Conservation (phyloP, 192 early-diverging fungal genomes). For the Dispira parvispora region DNA sequence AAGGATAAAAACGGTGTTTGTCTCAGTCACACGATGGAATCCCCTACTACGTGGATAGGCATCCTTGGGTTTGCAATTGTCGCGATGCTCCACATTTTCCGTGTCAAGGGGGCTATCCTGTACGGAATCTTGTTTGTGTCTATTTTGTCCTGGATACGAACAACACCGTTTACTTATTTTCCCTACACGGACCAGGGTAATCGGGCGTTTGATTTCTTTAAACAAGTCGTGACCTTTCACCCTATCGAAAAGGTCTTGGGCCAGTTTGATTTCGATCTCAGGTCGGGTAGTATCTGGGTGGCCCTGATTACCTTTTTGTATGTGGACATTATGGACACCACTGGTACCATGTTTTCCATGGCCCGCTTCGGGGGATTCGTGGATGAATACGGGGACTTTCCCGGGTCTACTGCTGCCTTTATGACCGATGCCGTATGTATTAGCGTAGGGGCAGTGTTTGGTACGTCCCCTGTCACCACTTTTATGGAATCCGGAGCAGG, state of each 20-base stretch:
- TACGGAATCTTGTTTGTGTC: conserved; percentile 53
- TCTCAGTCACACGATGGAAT: conserved; percentile 37
- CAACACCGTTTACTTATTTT: conserved; percentile 54
- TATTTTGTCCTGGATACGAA: conserved; percentile 54
- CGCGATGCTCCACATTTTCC: conserved; percentile 38
- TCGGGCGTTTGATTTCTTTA: conserved; percentile 47
- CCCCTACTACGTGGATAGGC: conserved; percentile 48
- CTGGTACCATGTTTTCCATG: conserved; percentile 75
- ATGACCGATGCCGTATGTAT: conserved; percentile 49
- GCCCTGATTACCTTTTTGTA: conserved; percentile 73
- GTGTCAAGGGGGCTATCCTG: conserved; percentile 52
- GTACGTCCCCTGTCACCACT: conserved; percentile 56
- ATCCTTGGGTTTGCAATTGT: conserved; percentile 57
- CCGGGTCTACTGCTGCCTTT: conserved; percentile 57
- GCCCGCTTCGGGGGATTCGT: conserved; percentile 63
- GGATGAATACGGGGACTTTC: conserved; percentile 63
- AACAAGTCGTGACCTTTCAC: conserved; percentile 50
- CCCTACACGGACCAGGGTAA: conserved; percentile 44
- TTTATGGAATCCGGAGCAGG: conserved; percentile 74
- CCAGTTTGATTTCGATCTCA: conserved; percentile 42
- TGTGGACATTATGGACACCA: conserved; percentile 76
- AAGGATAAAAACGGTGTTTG: conserved; percentile 44
- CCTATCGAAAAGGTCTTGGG: conserved; percentile 38
- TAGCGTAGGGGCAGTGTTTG: conserved; percentile 49
- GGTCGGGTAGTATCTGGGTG: conserved; percentile 48